Percentiles rank a stretch among this genome's conserved stretches.
These are phyloP conservation scores for Haplosporangium gracile DNA, from an alignment of 192 early-diverging fungal genomes.

Conservation along the genomic window DNA sequence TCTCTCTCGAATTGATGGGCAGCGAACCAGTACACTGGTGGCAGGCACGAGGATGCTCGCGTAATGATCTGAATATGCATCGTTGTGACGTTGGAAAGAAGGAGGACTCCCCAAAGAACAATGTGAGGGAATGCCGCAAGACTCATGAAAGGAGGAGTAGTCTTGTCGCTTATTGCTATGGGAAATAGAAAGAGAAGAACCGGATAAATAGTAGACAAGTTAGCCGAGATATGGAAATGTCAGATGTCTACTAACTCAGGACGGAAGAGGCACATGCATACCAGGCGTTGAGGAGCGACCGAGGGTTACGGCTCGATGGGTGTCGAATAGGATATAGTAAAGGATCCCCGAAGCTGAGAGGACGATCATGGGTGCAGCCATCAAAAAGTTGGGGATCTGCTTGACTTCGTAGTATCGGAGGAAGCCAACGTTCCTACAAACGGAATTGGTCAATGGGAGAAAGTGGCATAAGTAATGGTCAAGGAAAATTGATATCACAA, in stretches of 20 bases:
- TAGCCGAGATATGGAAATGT: neutral
- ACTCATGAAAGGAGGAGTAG: constrained; percentile 31
- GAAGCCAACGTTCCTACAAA: constrained; percentile 85
- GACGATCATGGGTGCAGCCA: constrained; percentile 83
- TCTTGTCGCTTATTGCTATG: neutral
- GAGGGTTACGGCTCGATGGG: constrained; percentile 67
- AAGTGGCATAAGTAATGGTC: neutral
- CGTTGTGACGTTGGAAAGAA: constrained; percentile 70
- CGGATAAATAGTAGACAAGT: neutral
- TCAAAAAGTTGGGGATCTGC: constrained; percentile 92
- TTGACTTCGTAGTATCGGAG: constrained; percentile 83
- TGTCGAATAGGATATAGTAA: constrained; percentile 67
- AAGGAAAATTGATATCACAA: neutral
- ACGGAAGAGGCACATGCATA: neutral
- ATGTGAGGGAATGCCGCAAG: constrained; percentile 61
- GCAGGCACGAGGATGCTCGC: constrained; percentile 86
- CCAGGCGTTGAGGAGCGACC: constrained; percentile 52
- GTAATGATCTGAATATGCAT: constrained; percentile 96
- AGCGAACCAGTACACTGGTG: constrained; percentile 86
- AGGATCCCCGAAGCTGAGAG: constrained; percentile 74
- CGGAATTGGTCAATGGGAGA: neutral
- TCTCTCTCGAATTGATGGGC: constrained; percentile 63
- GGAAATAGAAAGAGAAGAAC: neutral
- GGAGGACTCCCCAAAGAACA: constrained; percentile 77
- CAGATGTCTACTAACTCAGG: neutral